Percentiles rank a stretch among this genome's conserved stretches.
Evolutionary conservation across 495 filamentous ascomycete species (phyloP).

Genomic region (Aspergillus bridgeri): DNA sequence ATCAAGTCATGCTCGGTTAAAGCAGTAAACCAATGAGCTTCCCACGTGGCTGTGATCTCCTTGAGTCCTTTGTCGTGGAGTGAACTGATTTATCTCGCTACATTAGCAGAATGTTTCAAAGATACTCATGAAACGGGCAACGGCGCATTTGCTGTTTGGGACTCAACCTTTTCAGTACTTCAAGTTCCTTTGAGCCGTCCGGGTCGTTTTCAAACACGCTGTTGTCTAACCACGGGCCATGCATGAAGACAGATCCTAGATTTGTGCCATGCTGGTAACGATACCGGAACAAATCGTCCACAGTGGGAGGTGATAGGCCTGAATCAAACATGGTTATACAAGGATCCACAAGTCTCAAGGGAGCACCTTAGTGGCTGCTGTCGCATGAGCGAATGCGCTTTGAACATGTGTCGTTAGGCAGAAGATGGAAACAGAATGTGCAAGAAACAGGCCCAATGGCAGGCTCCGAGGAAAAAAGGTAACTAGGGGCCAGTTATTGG

Average conservation of each 20-base stretch:
- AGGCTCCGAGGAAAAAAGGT: neutral
- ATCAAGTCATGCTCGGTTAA: slow-evolving; percentile 42
- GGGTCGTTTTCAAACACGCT: slow-evolving; percentile 38
- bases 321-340: neutral
- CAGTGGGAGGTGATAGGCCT: slow-evolving; percentile 24
- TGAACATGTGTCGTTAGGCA: neutral
- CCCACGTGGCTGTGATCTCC: slow-evolving; percentile 43
- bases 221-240: slow-evolving; percentile 50
- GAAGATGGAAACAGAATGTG: neutral
- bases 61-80: slow-evolving; percentile 40
- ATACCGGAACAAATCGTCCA: slow-evolving; percentile 46
- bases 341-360: neutral
- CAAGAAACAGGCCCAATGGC: neutral
- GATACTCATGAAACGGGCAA: neutral
- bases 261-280: slow-evolving; percentile 56
- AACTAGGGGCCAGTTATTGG: neutral
- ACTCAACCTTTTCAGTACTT: slow-evolving; percentile 19
- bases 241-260: slow-evolving; percentile 53
- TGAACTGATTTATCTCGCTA: slow-evolving; percentile 15
- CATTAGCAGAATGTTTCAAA: neutral
- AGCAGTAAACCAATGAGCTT: slow-evolving; percentile 46
- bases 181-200: slow-evolving; percentile 41
- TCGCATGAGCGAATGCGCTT: neutral
- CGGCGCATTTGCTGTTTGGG: slow-evolving; percentile 34
- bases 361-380: neutral